Evolutionary conservation across 208 protist species (phyloP).

Genomic region (Trypanosomatidae sp.): DNA sequence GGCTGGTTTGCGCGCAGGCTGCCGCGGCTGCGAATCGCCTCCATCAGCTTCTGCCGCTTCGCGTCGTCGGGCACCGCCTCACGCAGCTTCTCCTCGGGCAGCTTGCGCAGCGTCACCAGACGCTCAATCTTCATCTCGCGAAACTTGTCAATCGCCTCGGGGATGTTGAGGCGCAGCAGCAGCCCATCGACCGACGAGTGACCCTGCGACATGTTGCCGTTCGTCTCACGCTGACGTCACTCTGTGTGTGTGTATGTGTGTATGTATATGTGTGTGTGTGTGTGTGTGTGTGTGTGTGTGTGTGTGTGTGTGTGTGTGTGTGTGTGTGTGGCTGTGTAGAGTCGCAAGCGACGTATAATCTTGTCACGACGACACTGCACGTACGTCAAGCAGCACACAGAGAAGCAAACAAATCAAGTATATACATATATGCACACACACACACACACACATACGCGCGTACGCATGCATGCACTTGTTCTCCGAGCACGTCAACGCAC

Average conservation of each 20-base stretch:
- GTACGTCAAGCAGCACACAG: too few species aligned
- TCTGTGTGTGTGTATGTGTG: background rate
- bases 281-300: background rate
- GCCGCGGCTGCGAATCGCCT: conserved; percentile 64
- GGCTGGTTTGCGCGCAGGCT: too few species aligned
- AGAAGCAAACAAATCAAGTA: too few species aligned
- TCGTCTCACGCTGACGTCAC: background rate
- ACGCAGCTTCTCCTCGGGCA: conserved; percentile 50
- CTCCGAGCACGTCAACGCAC: too few species aligned
- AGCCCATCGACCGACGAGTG: conserved; percentile 59
- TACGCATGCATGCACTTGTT: too few species aligned
- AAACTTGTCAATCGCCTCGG: conserved; percentile 56
- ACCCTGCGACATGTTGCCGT: conserved; percentile 6
- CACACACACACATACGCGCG: too few species aligned
- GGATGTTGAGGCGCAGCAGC: conserved; percentile 58
- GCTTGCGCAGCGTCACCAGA: conserved; percentile 53
- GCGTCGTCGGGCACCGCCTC: conserved; percentile 57
- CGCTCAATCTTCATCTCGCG: conserved; percentile 54
- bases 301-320: background rate
- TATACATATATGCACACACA: too few species aligned
- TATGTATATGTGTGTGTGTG: background rate
- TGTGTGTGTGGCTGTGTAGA: too few species aligned
- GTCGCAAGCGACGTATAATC: too few species aligned
- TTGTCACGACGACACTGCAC: too few species aligned
- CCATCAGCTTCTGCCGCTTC: conserved; percentile 40